These are phyloP conservation scores for Fusarium napiforme DNA, from an alignment of 2,329 filamentous ascomycete species.

Conservation along the genomic window DNA sequence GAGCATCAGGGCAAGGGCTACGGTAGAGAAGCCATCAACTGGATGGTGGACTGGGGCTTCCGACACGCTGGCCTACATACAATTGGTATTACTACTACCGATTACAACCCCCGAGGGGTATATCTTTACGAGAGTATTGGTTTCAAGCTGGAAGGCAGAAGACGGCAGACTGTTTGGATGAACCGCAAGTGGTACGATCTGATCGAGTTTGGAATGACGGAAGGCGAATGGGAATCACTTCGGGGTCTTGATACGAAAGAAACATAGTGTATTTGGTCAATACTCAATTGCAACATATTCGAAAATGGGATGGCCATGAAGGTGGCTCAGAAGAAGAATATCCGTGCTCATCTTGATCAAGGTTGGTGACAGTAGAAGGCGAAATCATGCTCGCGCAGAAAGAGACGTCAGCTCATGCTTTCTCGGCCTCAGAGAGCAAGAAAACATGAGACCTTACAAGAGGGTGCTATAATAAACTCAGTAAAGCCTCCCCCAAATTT, in stretches of 20 bases:
- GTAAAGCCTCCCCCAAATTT: too few species aligned
- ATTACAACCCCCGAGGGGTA: neutral
- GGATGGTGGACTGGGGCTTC: constrained; percentile 22
- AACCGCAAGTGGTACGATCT: constrained; percentile 55
- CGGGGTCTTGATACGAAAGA: neutral
- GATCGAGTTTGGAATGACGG: constrained; percentile 52
- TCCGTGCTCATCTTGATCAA: neutral
- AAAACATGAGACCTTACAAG: too few species aligned
- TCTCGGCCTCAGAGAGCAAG: too few species aligned
- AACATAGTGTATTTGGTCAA: neutral
- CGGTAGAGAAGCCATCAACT: constrained; percentile 13
- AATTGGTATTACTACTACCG: neutral
- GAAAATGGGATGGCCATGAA: neutral
- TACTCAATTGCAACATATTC: neutral
- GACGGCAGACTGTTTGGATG: constrained; percentile 53
- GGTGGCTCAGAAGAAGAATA: too few species aligned
- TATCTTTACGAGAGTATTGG: constrained; percentile 12
- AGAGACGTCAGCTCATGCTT: neutral
- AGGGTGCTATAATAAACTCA: too few species aligned
- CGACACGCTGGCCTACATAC: constrained; percentile 13
- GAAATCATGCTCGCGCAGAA: neutral
- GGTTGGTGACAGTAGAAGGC: neutral
- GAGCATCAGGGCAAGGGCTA: constrained; percentile 11
- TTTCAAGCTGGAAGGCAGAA: constrained; percentile 1
- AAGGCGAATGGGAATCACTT: constrained; percentile 51